phyloP scores from a whole-genome alignment of 768 basidiomycete genomes.

The Macrolepiota dolichaula region DNA sequence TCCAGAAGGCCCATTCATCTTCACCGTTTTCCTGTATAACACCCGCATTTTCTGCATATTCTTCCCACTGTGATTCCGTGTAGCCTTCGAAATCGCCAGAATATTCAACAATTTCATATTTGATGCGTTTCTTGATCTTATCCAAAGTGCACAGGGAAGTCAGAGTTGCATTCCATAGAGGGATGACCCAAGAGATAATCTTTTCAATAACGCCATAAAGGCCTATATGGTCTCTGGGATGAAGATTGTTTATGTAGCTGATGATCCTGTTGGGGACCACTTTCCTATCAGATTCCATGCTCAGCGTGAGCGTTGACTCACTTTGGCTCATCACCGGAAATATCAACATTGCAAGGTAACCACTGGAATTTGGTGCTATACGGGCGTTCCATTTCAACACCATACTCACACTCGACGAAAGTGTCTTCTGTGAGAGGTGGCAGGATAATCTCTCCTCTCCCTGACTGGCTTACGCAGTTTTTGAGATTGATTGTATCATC shows the following conservation, averaged over 20 bases:
- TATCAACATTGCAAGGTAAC: slow-evolving; percentile 18
- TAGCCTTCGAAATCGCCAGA: not conserved
- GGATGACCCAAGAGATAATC: slow-evolving; percentile 22
- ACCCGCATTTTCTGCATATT: not conserved
- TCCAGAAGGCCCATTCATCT: not conserved
- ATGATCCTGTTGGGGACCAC: slow-evolving; percentile 15
- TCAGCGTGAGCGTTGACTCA: not conserved
- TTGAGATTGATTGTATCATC: slow-evolving; percentile 8
- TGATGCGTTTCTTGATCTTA: not conserved
- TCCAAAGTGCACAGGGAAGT: slow-evolving; percentile 11
- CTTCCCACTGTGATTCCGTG: no score
- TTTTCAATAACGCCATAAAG: slow-evolving; percentile 25
- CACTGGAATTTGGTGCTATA: slow-evolving; percentile 20
- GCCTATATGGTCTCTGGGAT: slow-evolving; percentile 22
- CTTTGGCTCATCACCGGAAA: slow-evolving; percentile 14
- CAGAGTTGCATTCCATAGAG: slow-evolving; percentile 26
- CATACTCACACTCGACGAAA: not conserved
- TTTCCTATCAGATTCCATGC: not conserved
- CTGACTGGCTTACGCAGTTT: slow-evolving; percentile 14
- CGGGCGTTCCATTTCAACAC: not conserved
- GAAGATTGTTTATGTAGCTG: slow-evolving; percentile 39
- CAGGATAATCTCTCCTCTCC: slow-evolving; percentile 7
- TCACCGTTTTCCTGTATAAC: not conserved
- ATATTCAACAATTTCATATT: not conserved
- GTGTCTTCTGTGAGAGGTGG: not conserved